These are phyloP conservation scores for Gossypium mustelinum DNA, from an alignment of 345 rosid genomes.

Conservation along the genomic window DNA sequence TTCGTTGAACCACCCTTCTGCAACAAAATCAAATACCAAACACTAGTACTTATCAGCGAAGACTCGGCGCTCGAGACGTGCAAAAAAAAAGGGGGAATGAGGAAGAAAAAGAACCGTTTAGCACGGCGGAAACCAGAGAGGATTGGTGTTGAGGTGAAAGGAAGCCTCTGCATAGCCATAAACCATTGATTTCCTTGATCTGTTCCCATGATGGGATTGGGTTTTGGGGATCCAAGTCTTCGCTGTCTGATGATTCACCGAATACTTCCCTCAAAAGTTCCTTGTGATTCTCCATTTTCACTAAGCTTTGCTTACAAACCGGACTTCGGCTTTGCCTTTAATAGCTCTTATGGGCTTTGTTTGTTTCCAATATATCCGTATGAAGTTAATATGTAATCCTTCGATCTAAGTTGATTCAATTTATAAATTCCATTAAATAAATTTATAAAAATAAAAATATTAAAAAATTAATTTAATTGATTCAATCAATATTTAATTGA, in stretches of 20 bases:
- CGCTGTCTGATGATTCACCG: constrained; percentile 74
- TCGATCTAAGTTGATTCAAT: too few species aligned
- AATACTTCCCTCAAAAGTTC: constrained; percentile 47
- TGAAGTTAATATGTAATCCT: too few species aligned
- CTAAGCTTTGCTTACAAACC: neutral
- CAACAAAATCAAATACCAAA: constrained; percentile 8
- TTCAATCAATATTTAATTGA: too few species aligned
- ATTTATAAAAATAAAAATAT: neutral
- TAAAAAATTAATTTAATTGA: too few species aligned
- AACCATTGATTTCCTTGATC: constrained; percentile 48
- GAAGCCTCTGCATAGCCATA: constrained; percentile 67
- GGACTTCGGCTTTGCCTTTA: neutral
- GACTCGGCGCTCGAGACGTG: neutral
- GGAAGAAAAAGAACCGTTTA: constrained; percentile 39
- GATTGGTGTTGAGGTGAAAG: constrained; percentile 56
- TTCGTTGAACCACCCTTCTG: constrained; percentile 84
- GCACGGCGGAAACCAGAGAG: constrained; percentile 50
- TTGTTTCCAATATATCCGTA: neutral
- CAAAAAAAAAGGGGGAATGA: neutral
- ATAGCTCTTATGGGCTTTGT: neutral
- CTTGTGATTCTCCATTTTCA: constrained; percentile 20
- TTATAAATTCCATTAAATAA: too few species aligned
- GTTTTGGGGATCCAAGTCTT: constrained; percentile 26
- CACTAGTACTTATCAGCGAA: neutral
- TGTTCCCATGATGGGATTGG: constrained; percentile 44